Conservation (phyloP, 2,329 filamentous ascomycete genomes). For the Ophiocordyceps camponoti-leonardi region DNA sequence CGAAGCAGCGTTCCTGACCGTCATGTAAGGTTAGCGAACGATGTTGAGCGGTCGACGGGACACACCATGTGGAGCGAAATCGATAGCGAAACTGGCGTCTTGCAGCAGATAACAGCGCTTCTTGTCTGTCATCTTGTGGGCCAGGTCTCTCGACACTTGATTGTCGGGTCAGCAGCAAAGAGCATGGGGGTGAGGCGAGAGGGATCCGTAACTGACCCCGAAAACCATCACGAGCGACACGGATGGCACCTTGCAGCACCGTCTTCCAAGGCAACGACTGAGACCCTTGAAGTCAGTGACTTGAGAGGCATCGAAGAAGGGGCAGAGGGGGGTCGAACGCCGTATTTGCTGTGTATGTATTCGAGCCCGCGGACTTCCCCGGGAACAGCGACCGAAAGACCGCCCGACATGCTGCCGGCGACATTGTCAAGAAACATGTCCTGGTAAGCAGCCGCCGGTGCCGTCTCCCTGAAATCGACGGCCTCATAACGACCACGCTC, state of each 20-base stretch:
- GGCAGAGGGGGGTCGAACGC: slow-evolving; percentile 20
- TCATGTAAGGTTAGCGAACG: slow-evolving; percentile 1
- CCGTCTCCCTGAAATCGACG: slow-evolving; percentile 80
- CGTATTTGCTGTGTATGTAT: slow-evolving; percentile 58
- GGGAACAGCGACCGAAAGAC: slow-evolving; percentile 55
- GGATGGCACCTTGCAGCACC: slow-evolving; percentile 57
- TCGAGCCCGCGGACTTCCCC: slow-evolving; percentile 66
- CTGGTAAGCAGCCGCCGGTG: slow-evolving; percentile 62
- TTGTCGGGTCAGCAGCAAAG: too few species aligned
- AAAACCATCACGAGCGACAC: slow-evolving; percentile 60
- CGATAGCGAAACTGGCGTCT: slow-evolving; percentile 65
- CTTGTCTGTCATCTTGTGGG: slow-evolving; percentile 40
- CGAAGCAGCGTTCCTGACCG: slow-evolving; percentile 42
- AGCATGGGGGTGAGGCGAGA: too few species aligned
- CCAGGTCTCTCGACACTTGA: slow-evolving; percentile 51
- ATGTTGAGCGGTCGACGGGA: background rate
- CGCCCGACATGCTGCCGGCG: slow-evolving; percentile 49
- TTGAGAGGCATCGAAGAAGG: too few species aligned
- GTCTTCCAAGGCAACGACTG: slow-evolving; percentile 41
- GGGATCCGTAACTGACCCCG: slow-evolving; percentile 12
- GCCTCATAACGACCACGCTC: slow-evolving; percentile 63
- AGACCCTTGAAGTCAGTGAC: background rate
- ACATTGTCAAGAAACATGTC: slow-evolving; percentile 72
- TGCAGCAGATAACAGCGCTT: slow-evolving; percentile 47
- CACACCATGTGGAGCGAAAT: slow-evolving; percentile 67